Evolutionary conservation across 768 basidiomycete genomes (phyloP), one percentile per base, ranked within the genome.

Genomic region (Megacollybia marginata): DNA sequence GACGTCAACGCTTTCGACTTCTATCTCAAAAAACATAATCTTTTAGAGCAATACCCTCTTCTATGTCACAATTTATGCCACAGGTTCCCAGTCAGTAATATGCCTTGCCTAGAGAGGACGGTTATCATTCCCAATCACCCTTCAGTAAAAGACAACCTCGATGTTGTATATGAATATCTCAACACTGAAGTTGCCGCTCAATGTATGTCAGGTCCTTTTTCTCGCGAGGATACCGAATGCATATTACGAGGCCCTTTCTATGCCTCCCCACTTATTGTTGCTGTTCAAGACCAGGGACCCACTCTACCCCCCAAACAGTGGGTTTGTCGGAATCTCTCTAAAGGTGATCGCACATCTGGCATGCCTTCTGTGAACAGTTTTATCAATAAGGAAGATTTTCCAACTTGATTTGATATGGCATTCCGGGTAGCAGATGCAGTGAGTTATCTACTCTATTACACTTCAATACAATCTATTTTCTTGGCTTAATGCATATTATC

Each of bases 261-360:
- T 16, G 54, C 46, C 35, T 59, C 56, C 1, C 59, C 58, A 1
- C 49, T 61, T 5, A 59, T 55, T 19, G 50, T 62, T 8, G 10
- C 47, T 0, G 51, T 49, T 5, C 40, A 52, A 23, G 11, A 35
- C 3, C 57, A 61, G 40, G 55, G 33, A 13, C 50, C 50, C 1
- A 56, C 45, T 10, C 20, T 47, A 10, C 53, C 54, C 0, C 42
- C 52, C 33, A 61, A 61, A 46, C 33, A 46, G 36, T 47, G 2
- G n/a, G n/a, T n/a, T n/a, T n/a, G n/a, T n/a, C n/a, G n/a, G n/a
- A 48, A 61, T 23, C 43, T 59, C 2, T 61, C 59, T 5, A 60
- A 57, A 34, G 47, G 44, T 11, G 33, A 42, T 28, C 19, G 4
- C 31, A 6, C 1, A 49, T 54, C 6, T 57, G 59, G 20, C 16